Conservation (phyloP, 2,329 filamentous ascomycete genomes). For the Aspergillus candidus region DNA sequence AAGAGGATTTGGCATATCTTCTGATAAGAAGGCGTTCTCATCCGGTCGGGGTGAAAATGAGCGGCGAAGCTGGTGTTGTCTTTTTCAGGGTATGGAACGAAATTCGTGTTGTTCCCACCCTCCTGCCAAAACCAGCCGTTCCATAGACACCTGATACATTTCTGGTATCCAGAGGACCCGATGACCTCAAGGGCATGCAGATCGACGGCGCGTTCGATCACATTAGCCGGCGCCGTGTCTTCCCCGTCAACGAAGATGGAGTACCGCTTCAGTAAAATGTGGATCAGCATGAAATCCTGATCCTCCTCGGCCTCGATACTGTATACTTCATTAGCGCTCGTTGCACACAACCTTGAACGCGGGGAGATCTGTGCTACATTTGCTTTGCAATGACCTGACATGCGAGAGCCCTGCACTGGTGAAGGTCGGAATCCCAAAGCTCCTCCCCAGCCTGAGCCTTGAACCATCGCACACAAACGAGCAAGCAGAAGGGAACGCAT, state of each 20-base stretch:
- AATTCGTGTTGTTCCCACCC: conserved; percentile 80
- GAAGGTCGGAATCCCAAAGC: conserved; percentile 87
- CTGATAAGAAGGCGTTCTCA: conserved; percentile 88
- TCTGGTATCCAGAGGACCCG: conserved; percentile 88
- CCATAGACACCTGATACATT: conserved; percentile 91
- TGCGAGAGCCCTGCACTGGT: conserved; percentile 69
- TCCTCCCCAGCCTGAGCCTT: conserved; percentile 70
- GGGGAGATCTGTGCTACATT: conserved; percentile 33
- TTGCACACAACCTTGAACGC: too few species aligned
- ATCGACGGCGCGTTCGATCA: conserved; percentile 88
- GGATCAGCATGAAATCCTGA: conserved; percentile 68
- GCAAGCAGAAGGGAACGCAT: conserved; percentile 78
- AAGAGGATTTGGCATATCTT: conserved; percentile 83
- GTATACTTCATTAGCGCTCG: conserved; percentile 3
- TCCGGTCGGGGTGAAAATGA: conserved; percentile 89
- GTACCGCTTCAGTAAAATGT: conserved; percentile 81
- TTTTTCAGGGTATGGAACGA: conserved; percentile 79
- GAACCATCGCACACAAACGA: conserved; percentile 72
- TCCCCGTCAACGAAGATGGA: conserved; percentile 68
- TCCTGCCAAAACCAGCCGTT: conserved; percentile 95
- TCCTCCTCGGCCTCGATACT: conserved; percentile 85
- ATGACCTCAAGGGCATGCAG: conserved; percentile 84
- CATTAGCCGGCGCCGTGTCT: conserved; percentile 71
- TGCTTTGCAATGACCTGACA: conserved; percentile 90
- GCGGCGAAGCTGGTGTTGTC: conserved; percentile 69